Percentiles rank a stretch among this genome's conserved stretches.
Evolutionary conservation across 306 rosid species (phyloP).

Genomic region (Ceratonia siliqua): DNA sequence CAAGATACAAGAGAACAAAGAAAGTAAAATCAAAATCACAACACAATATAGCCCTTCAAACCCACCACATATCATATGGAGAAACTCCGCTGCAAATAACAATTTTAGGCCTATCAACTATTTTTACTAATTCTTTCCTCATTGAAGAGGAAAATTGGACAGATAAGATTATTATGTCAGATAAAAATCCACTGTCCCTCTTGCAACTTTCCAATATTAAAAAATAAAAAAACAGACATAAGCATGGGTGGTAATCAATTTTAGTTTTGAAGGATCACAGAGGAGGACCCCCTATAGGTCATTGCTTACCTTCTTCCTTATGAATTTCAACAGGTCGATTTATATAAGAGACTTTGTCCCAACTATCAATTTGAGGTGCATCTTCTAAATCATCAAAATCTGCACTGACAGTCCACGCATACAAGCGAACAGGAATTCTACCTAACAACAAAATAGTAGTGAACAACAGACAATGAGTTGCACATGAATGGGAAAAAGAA

Average conservation of each 20-base stretch:
- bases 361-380: slow-evolving; percentile 74
- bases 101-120: neutral
- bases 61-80: neutral
- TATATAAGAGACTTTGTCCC: slow-evolving; percentile 88
- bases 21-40: neutral
- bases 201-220: neutral
- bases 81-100: neutral
- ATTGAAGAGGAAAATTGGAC: no score
- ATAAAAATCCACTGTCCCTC: neutral
- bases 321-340: slow-evolving; percentile 80
- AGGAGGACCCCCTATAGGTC: neutral
- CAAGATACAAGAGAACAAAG: neutral
- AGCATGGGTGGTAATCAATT: slow-evolving; percentile 8
- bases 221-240: neutral
- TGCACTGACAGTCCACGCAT: slow-evolving; percentile 60
- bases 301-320: slow-evolving; percentile 70
- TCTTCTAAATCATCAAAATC: slow-evolving; percentile 79
- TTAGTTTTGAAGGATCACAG: slow-evolving; percentile 11
- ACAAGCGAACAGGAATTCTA: slow-evolving; percentile 85
- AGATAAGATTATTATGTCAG: neutral
- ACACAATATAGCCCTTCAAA: neutral
- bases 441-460: slow-evolving; percentile 46
- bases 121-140: no score
- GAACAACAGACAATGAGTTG: slow-evolving; percentile 27
- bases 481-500: slow-evolving; percentile 2